phyloP scores from a whole-genome alignment of 2,329 filamentous ascomycete species.

The Metarhizium humberi region DNA sequence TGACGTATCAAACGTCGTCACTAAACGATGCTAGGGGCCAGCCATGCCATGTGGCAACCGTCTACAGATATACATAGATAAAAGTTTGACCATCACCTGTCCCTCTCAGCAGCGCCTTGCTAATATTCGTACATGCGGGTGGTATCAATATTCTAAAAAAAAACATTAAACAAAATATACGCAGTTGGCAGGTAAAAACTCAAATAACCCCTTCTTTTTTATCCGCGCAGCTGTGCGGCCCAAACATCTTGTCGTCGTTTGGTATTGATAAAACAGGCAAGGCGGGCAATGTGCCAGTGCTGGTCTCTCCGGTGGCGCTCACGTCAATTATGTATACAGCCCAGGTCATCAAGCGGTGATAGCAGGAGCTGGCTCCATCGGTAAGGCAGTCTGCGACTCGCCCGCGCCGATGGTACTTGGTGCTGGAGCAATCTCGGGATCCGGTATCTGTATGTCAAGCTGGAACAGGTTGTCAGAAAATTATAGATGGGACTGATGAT shows the following conservation, averaged over 20 bases:
- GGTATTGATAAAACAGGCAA: neutral
- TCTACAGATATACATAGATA: neutral
- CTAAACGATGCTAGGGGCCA: neutral
- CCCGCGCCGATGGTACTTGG: slow-evolving; percentile 33
- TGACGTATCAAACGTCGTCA: neutral
- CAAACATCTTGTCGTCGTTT: neutral
- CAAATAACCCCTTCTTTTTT: neutral
- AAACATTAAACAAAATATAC: neutral
- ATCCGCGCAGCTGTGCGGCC: neutral
- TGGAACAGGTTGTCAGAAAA: slow-evolving; percentile 21
- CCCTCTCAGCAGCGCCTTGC: neutral
- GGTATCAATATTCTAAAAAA: neutral
- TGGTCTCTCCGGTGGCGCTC: neutral
- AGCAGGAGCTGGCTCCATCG: slow-evolving; percentile 21
- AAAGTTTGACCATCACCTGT: neutral
- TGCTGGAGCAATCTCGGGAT: slow-evolving; percentile 58
- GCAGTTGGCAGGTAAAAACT: neutral
- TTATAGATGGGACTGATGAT: too few species aligned
- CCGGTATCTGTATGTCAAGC: slow-evolving; percentile 74
- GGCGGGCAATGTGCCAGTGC: neutral
- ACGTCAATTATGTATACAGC: neutral
- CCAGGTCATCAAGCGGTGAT: slow-evolving; percentile 11
- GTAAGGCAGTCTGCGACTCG: slow-evolving; percentile 23
- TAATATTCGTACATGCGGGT: neutral
- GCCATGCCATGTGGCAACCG: neutral